Base-by-base conservation (phyloP, 352 stramenopile species). In the Phytophthora fragariaefolia region DNA sequence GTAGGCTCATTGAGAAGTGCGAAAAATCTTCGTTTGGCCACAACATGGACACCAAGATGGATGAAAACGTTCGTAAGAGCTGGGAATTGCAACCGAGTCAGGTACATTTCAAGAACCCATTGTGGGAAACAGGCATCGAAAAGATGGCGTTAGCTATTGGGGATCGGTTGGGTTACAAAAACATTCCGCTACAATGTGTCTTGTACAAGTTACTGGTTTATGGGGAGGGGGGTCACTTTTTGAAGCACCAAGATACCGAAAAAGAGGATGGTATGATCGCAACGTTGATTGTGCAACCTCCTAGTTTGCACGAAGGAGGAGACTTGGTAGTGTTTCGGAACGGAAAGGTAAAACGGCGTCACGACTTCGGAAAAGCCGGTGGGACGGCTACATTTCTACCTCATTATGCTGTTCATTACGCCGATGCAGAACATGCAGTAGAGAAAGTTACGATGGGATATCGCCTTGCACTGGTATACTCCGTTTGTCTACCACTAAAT, bases 221-320 rank as follows among this genome's bases (percentile, higher is more conserved):
- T 36, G 30, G 30, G 12, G 30, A 57, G 81, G 85, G 47, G 83
- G 77, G 50, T 72, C 70, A 26, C 63, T 74, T 40, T 71, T 6
- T 17, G 22, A 27, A 15, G 30, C 27, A 58, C 15, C 17, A 2
- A 34, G 20, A 26, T 34, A 58, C 10, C 6, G 30, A 36, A 12
- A 36, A 36, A 36, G 30, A 36, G 12, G 30, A 36, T 36, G 30
- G 30, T 12, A 36, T 36, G 30, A 36, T 36, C 12, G 30, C 30
- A 6, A 36, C 30, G 12, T 12, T 36, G 12, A 12, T 36, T 22
- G 4, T 20, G 6, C 12, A 5, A 10, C 13, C 1, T 15, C 51
- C 0, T 48, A 58, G 20, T 34, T 20, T 56, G 6, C 47, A 54
- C 12, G 30, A 36, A 36, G 30, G 30, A 36, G 30, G 30, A 12